Evolutionary conservation across 768 basidiomycete genomes (phyloP).

Genomic region (Trametes sanguinea): DNA sequence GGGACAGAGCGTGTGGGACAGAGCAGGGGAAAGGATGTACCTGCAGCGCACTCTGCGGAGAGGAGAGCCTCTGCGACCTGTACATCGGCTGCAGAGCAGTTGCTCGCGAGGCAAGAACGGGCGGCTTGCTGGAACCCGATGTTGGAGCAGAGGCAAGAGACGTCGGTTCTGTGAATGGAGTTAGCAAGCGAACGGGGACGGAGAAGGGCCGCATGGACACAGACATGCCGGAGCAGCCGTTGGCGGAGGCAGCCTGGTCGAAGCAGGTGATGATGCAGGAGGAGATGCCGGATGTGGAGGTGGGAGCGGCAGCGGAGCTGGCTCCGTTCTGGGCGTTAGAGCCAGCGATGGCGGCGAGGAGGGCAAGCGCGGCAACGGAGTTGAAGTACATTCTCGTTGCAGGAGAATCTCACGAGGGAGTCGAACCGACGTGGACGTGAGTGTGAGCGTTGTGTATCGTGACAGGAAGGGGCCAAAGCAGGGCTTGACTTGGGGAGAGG

Average conservation of each 20-base stretch:
- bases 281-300: slow-evolving; percentile 9
- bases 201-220: neutral
- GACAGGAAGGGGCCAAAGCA: neutral
- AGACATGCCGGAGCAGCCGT: slow-evolving; percentile 22
- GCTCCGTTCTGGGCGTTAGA: slow-evolving; percentile 17
- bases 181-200: too few relatives aligned
- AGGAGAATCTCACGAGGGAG: neutral
- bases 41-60: slow-evolving; percentile 37
- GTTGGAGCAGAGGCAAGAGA: slow-evolving; percentile 43
- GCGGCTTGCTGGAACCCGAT: too few relatives aligned
- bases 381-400: slow-evolving; percentile 9
- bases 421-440: neutral
- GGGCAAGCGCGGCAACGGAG: slow-evolving; percentile 3
- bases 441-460: neutral
- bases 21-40: slow-evolving; percentile 11
- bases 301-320: slow-evolving; percentile 1
- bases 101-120: too few relatives aligned
- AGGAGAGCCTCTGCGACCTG: slow-evolving; percentile 25
- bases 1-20: neutral
- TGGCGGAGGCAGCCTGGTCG: slow-evolving; percentile 12
- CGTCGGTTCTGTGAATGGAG: slow-evolving; percentile 35
- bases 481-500: neutral
- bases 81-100: too few relatives aligned
- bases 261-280: slow-evolving; percentile 24
- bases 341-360: slow-evolving; percentile 12